Percentiles rank a stretch among this genome's conserved stretches.
Evolutionary conservation across 768 basidiomycete species (phyloP).

Genomic region (Lepiota venenata): DNA sequence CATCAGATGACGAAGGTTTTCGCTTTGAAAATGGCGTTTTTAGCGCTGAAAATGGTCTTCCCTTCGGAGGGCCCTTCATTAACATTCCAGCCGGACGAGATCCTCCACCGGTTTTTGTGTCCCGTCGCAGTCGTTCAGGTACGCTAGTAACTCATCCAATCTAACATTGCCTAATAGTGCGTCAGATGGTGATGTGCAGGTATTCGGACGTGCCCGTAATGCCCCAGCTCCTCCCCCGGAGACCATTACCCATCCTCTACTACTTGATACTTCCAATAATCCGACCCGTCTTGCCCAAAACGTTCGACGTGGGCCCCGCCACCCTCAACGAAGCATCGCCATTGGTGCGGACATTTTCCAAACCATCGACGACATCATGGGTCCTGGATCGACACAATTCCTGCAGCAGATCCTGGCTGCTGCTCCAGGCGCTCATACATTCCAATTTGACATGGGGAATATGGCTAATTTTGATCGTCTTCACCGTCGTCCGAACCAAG

Average conservation of each 20-base stretch:
- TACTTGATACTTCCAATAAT: constrained; percentile 58
- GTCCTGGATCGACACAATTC: constrained; percentile 76
- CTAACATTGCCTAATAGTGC: constrained; percentile 8
- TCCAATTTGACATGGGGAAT: constrained; percentile 75
- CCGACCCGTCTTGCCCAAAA: constrained; percentile 38
- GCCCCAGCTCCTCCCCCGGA: constrained; percentile 53
- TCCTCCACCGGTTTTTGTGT: constrained; percentile 19
- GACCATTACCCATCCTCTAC: constrained; percentile 76
- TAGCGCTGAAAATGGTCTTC: constrained; percentile 49
- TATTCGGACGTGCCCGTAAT: constrained; percentile 63
- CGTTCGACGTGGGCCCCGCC: constrained; percentile 48
- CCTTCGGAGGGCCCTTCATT: constrained; percentile 51
- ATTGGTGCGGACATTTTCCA: constrained; percentile 61
- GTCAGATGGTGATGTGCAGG: constrained; percentile 51
- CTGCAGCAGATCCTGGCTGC: constrained; percentile 78
- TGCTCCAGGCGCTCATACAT: constrained; percentile 50
- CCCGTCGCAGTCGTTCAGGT: constrained; percentile 26
- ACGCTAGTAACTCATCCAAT: constrained; percentile 16
- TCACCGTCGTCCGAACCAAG: constrained; percentile 46
- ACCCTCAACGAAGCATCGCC: constrained; percentile 52
- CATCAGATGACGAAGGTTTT: constrained; percentile 67
- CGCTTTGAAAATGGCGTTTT: constrained; percentile 32
- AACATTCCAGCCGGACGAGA: constrained; percentile 40
- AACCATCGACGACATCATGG: constrained; percentile 79
- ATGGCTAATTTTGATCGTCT: constrained; percentile 59